phyloP scores from a whole-genome alignment of 2,329 filamentous ascomycete genomes.

The Kalmusia sp. region DNA sequence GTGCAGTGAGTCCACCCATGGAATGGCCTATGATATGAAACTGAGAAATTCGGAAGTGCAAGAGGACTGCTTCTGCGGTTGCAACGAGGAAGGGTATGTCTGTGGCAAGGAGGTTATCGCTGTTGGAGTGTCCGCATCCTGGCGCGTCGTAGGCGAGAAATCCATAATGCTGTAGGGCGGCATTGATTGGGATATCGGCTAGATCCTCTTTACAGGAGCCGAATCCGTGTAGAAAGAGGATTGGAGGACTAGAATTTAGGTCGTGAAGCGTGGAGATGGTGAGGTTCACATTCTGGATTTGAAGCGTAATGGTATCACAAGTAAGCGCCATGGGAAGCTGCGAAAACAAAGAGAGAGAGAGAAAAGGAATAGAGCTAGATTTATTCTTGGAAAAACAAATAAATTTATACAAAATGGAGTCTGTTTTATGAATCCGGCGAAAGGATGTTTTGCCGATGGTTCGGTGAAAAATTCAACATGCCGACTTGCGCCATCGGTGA shows the following conservation, averaged over 20 bases:
- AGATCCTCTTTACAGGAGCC: constrained; percentile 36
- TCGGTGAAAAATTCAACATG: too few relatives aligned
- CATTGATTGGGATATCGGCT: constrained; percentile 22
- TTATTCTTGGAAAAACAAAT: too few relatives aligned
- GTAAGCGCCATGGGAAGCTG: neutral
- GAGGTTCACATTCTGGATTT: neutral
- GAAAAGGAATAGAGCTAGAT: too few relatives aligned
- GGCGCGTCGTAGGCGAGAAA: constrained; percentile 33
- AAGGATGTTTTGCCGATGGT: too few relatives aligned
- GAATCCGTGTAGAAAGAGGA: constrained; percentile 33
- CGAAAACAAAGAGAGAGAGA: too few relatives aligned
- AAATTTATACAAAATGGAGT: too few relatives aligned
- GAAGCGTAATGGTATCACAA: neutral
- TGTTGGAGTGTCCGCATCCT: constrained; percentile 25
- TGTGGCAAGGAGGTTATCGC: constrained; percentile 17
- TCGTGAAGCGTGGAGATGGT: neutral
- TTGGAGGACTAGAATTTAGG: constrained; percentile 7
- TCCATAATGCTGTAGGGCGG: constrained; percentile 14
- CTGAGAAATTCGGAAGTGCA: constrained; percentile 11
- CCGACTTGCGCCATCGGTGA: too few relatives aligned
- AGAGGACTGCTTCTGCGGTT: constrained; percentile 16
- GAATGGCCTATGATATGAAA: constrained; percentile 37
- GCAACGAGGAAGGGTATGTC: constrained; percentile 24
- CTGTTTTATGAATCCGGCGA: too few relatives aligned
- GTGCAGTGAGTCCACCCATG: constrained; percentile 31